phyloP scores from a whole-genome alignment of 371 early-diverging fungal genomes.

The Mortierella sp. region DNA sequence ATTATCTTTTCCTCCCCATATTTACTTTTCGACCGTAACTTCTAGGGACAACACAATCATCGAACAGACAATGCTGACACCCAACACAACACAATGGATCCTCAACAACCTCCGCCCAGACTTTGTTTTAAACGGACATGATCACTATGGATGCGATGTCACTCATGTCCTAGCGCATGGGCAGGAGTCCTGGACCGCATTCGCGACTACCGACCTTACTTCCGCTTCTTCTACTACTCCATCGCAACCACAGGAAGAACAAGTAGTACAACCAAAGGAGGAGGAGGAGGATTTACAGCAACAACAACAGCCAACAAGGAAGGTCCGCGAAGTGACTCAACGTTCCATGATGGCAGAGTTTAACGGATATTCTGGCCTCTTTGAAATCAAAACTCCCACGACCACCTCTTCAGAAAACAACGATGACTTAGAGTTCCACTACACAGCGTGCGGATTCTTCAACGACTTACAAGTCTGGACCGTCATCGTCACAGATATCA shows the following conservation, averaged over 20 bases:
- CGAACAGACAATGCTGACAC: constrained; percentile 68
- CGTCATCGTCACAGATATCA: constrained; percentile 30
- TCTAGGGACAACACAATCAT: constrained; percentile 54
- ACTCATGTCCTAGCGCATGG: constrained; percentile 32
- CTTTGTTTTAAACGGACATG: constrained; percentile 68
- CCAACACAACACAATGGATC: constrained; percentile 61
- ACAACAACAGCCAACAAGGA: background rate
- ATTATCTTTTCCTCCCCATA: too few species aligned
- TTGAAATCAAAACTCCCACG: constrained; percentile 53
- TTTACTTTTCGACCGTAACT: background rate
- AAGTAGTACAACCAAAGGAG: background rate
- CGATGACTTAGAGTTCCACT: constrained; percentile 29
- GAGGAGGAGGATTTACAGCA: background rate
- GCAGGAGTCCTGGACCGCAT: constrained; percentile 5
- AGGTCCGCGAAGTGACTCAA: constrained; percentile 65
- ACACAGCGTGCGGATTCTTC: constrained; percentile 40
- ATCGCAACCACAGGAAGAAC: background rate
- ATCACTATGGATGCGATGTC: constrained; percentile 66
- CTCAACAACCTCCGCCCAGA: constrained; percentile 62
- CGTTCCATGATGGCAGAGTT: constrained; percentile 70
- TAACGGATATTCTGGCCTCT: constrained; percentile 65
- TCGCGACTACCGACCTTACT: constrained; percentile 14
- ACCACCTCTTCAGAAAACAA: background rate
- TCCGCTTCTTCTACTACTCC: background rate
- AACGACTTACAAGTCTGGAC: constrained; percentile 40